A percentile compares a stretch with the other conserved stretches of the same genome.
Conservation (phyloP, 1,139 yeast genomes). For the Protomyces gravidus region DNA sequence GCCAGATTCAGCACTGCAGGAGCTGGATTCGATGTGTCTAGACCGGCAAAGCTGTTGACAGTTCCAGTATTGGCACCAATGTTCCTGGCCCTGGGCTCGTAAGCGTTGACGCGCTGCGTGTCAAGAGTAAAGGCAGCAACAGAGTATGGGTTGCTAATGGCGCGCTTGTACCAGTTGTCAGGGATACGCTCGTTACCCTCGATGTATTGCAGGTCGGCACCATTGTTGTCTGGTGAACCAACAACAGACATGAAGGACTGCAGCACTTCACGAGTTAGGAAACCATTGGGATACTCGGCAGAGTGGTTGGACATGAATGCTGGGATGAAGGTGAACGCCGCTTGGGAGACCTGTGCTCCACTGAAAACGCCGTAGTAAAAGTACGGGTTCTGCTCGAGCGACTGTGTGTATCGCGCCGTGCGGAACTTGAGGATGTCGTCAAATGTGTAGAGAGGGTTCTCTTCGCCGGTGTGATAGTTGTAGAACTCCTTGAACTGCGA, state of each 20-base stretch:
- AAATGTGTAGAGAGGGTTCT: slow-evolving; percentile 4
- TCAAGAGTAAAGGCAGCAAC: slow-evolving; percentile 8
- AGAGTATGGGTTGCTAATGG: slow-evolving; percentile 11
- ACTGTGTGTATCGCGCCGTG: slow-evolving; percentile 16
- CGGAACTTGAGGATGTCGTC: slow-evolving; percentile 15
- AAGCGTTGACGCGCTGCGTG: not conserved
- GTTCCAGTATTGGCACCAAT: slow-evolving; percentile 17
- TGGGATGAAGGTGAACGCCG: slow-evolving; percentile 25
- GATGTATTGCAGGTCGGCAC: slow-evolving; percentile 8
- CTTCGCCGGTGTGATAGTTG: slow-evolving; percentile 18
- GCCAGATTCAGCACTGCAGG: slow-evolving; percentile 5
- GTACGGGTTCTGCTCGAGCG: slow-evolving; percentile 19
- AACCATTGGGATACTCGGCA: slow-evolving; percentile 26
- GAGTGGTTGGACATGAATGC: slow-evolving; percentile 28
- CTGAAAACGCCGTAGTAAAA: slow-evolving; percentile 23
- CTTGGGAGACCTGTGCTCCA: slow-evolving; percentile 14
- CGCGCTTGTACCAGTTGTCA: slow-evolving; percentile 24
- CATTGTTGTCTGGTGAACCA: slow-evolving; percentile 5
- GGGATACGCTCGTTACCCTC: slow-evolving; percentile 25
- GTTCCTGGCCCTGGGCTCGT: slow-evolving; percentile 4
- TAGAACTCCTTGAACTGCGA: slow-evolving; percentile 21
- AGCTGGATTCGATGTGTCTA: slow-evolving; percentile 6
- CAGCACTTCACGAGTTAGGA: slow-evolving; percentile 17
- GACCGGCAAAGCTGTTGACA: slow-evolving; percentile 17
- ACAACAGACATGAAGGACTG: slow-evolving; percentile 21